Evolutionary conservation across 2,329 filamentous ascomycete genomes (phyloP), one percentile per base, ranked within the genome.

Genomic region (Aphanoascus verrucosus): DNA sequence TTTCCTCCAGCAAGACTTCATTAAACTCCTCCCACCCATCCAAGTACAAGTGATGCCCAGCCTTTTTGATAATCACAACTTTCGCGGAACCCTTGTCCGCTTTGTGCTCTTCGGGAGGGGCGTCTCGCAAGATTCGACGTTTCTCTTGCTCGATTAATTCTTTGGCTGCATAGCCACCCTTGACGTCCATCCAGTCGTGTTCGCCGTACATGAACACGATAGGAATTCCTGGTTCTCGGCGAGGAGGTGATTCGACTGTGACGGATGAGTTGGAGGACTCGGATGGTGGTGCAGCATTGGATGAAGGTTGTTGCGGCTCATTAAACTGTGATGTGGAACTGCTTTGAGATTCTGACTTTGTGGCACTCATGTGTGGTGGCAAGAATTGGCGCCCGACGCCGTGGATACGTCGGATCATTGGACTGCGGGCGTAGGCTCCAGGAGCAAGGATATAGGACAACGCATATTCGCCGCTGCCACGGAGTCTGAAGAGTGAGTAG

Each of bases 141-240:
- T 79, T 80, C 58, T 84, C 82, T 55, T 83, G 76, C 56, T 87
- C 83, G 11, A 97, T 78, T 67, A 85, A 89, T 69, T 90, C 81
- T 64, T 86, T 81, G 0, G 90, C 83, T 0, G 86, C 88, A 45
- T 83, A 81, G 0, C 93, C 93, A 28, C 90, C 93, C 0, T 82
- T 82, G 7, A 93, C 83, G 60, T 98, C 93, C 93, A 98, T 98
- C 93, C 93, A 98, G 74, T 98, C 93, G 64, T 93, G 84, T 63
- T 97, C 90, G 58, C 93, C 93, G 65, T 98, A 98, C 86, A 97
- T 90, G 66, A 98, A 80, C 7, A 97, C 79, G 32, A 97, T 75
- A 0, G 93, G 91, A 48, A 89, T 76, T 1, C 90, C 89, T 0
- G 78, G 85, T 61, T 82, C 80, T 8, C 74, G 68, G 19, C 62